Conservation (phyloP, 169 alveolate species). For the Plasmodium billcollinsi region DNA sequence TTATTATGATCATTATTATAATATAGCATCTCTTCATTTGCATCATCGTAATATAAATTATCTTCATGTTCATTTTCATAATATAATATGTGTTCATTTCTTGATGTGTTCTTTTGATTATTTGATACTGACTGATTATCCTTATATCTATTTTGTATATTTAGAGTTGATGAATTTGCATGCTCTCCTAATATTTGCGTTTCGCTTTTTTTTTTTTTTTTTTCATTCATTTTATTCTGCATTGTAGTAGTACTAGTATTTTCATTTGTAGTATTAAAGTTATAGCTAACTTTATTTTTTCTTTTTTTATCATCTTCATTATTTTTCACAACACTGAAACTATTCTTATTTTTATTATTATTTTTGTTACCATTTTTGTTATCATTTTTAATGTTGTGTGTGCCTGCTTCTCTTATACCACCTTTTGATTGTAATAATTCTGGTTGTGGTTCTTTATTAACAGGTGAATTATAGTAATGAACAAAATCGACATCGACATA, state of each 20-base stretch:
- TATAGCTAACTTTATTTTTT: slow-evolving; percentile 12
- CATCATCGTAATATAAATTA: slow-evolving; percentile 2
- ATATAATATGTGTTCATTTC: neutral
- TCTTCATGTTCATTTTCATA: neutral
- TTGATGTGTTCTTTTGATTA: neutral
- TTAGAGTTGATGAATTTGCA: neutral
- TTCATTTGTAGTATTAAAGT: neutral
- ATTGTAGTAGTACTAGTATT: neutral
- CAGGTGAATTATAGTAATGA: slow-evolving; percentile 25
- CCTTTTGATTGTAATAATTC: neutral
- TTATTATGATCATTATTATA: slow-evolving; percentile 17
- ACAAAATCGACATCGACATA: slow-evolving; percentile 70
- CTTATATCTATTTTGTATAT: neutral
- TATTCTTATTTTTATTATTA: neutral
- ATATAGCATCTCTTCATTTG: neutral
- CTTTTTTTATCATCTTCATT: slow-evolving; percentile 29
- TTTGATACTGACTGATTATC: neutral
- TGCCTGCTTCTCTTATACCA: no score
- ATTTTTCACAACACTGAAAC: neutral
- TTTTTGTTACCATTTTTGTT: neutral
- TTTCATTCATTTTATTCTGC: neutral
- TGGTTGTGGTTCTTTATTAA: neutral
- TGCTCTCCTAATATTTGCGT: neutral
- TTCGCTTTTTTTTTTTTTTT: slow-evolving; percentile 15
- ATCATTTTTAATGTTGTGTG: neutral